phyloP scores from a whole-genome alignment of 768 basidiomycete genomes.

The Lentinula sp. region DNA sequence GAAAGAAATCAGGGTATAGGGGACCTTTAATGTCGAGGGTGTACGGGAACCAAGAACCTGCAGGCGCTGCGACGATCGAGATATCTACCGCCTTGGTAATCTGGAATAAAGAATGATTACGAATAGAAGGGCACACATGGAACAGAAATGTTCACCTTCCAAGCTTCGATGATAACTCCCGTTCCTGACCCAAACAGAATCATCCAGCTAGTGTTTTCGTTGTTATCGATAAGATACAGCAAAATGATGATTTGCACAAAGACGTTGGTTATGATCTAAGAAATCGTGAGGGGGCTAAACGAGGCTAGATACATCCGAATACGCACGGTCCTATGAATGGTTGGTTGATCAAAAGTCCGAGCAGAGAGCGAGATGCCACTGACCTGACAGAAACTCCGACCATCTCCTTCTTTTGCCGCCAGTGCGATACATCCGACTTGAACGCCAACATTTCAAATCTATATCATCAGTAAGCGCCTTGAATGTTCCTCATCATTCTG shows the following conservation, averaged over 20 bases:
- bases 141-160: slow-evolving; percentile 62
- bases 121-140: slow-evolving; percentile 8
- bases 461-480: slow-evolving; percentile 5
- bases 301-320: neutral
- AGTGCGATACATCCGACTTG: slow-evolving; percentile 91
- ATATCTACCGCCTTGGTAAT: slow-evolving; percentile 92
- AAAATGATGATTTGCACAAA: slow-evolving; percentile 88
- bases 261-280: slow-evolving; percentile 81
- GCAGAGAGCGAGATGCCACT: slow-evolving; percentile 4
- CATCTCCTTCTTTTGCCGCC: slow-evolving; percentile 92
- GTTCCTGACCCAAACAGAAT: slow-evolving; percentile 85
- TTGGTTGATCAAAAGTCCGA: neutral
- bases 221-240: slow-evolving; percentile 92
- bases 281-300: neutral
- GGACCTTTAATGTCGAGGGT: slow-evolving; percentile 75
- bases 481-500: neutral
- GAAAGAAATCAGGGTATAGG: slow-evolving; percentile 13
- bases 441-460: slow-evolving; percentile 97
- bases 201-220: slow-evolving; percentile 96
- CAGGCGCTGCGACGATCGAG: slow-evolving; percentile 45
- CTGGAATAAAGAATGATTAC: slow-evolving; percentile 27
- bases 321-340: slow-evolving; percentile 47
- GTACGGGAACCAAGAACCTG: slow-evolving; percentile 73
- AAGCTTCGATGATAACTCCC: slow-evolving; percentile 83
- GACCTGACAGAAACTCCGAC: slow-evolving; percentile 92